These are phyloP conservation scores for Cutaneotrichosporon cutaneum DNA, from an alignment of 1,284 basidiomycete genomes.

Conservation along the genomic window DNA sequence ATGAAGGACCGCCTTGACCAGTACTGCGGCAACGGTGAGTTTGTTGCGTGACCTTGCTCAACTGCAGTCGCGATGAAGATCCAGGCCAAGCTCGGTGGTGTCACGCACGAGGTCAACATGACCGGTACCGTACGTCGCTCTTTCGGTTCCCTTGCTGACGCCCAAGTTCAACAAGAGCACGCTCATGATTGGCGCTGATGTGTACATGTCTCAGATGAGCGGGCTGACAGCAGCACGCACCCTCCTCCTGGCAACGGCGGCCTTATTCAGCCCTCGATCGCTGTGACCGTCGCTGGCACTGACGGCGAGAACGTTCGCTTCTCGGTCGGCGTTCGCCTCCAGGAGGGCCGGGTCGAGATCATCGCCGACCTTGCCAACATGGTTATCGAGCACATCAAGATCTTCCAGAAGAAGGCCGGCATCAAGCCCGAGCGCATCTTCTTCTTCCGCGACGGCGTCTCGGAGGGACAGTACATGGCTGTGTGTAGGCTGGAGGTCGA, in stretches of 20 bases:
- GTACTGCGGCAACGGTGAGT: constrained; percentile 52
- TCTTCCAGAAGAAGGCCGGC: constrained; percentile 40
- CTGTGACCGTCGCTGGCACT: constrained; percentile 53
- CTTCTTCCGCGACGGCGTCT: constrained; percentile 57
- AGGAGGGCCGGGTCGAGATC: constrained; percentile 51
- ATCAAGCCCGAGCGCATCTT: constrained; percentile 51
- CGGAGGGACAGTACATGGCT: constrained; percentile 55
- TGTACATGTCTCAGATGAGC: constrained; percentile 16
- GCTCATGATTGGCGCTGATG: constrained; percentile 55
- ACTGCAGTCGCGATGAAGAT: constrained; percentile 45
- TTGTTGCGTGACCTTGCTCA: background rate
- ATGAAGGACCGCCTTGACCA: constrained; percentile 50
- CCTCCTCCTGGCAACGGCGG: constrained; percentile 31
- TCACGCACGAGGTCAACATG: constrained; percentile 50
- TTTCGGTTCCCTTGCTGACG: background rate
- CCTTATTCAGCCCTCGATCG: constrained; percentile 53
- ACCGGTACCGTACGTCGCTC: constrained; percentile 23
- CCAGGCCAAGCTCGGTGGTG: constrained; percentile 56
- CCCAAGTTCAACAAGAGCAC: constrained; percentile 43
- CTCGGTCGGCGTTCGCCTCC: constrained; percentile 51
- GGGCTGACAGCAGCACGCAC: constrained; percentile 17
- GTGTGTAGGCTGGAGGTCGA: constrained; percentile 45
- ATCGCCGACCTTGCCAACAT: constrained; percentile 38
- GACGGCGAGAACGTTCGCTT: constrained; percentile 50
- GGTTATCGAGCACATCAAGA: constrained; percentile 36